Evolutionary conservation across 1,284 basidiomycete genomes (phyloP).

Genomic region (Lignosus rhinocerotis): DNA sequence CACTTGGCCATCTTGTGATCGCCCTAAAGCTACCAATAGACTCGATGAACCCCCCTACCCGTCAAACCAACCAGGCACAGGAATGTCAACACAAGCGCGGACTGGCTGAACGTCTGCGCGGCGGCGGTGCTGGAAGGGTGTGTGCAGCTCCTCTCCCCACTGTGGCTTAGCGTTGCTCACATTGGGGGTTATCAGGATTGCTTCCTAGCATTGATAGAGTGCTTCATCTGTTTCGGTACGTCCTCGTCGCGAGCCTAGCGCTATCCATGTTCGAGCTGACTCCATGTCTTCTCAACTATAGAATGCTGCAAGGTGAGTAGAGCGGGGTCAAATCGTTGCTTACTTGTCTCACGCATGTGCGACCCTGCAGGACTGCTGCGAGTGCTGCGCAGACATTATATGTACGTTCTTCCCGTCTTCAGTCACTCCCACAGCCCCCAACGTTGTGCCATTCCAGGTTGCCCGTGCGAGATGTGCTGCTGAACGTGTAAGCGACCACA

Average conservation of each 20-base stretch:
- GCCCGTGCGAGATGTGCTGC: slow-evolving; percentile 47
- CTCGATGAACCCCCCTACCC: slow-evolving; percentile 41
- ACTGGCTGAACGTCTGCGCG: slow-evolving; percentile 51
- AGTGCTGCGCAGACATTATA: slow-evolving; percentile 44
- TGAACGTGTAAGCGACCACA: slow-evolving; percentile 19
- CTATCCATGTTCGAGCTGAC: background rate
- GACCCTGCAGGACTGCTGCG: slow-evolving; percentile 40
- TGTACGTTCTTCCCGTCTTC: slow-evolving; percentile 34
- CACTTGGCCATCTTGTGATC: background rate
- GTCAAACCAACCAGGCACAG: slow-evolving; percentile 33
- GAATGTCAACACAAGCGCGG: slow-evolving; percentile 40
- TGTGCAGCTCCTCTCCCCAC: slow-evolving; percentile 10
- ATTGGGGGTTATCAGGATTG: slow-evolving; percentile 47
- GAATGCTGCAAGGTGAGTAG: slow-evolving; percentile 41
- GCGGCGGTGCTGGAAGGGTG: slow-evolving; percentile 63
- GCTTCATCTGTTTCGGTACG: slow-evolving; percentile 67
- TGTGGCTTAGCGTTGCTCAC: slow-evolving; percentile 3
- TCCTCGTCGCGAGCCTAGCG: slow-evolving; percentile 10
- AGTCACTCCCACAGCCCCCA: background rate
- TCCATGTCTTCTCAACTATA: slow-evolving; percentile 8
- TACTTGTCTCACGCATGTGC: slow-evolving; percentile 1
- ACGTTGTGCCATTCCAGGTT: slow-evolving; percentile 31
- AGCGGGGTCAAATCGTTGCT: background rate
- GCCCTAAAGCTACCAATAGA: slow-evolving; percentile 26
- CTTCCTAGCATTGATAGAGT: slow-evolving; percentile 56